Evolutionary conservation across 2,329 filamentous ascomycete genomes (phyloP).

Genomic region (Fusarium fujikuroi): DNA sequence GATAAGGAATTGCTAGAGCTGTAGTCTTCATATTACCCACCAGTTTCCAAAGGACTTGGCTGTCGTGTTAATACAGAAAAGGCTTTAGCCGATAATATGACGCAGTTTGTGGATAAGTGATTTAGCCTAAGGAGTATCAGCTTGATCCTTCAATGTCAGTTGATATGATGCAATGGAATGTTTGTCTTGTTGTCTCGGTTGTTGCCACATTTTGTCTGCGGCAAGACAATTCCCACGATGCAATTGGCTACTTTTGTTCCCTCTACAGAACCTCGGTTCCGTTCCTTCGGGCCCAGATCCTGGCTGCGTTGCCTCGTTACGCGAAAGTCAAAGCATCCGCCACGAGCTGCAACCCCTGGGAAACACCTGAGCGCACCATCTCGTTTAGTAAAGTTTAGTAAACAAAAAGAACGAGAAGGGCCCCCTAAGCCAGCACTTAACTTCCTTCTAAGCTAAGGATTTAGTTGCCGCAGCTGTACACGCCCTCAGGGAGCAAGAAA

Average conservation of each 20-base stretch:
- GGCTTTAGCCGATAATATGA: background rate
- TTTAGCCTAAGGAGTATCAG: background rate
- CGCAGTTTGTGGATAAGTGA: background rate
- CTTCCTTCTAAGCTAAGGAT: background rate
- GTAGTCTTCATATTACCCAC: background rate
- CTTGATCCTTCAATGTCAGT: background rate
- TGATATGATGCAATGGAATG: background rate
- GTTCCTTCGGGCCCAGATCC: slow-evolving; percentile 10
- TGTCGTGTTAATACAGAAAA: background rate
- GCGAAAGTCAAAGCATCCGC: background rate
- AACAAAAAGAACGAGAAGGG: background rate
- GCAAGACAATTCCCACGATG: background rate
- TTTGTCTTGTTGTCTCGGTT: background rate
- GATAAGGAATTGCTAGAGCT: background rate
- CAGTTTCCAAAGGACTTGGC: background rate
- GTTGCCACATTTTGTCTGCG: background rate
- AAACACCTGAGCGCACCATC: background rate
- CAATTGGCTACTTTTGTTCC: background rate
- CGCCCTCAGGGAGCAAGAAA: too few relatives aligned
- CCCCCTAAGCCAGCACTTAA: background rate
- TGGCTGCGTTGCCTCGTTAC: background rate
- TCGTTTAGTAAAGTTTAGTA: background rate
- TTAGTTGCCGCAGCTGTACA: background rate
- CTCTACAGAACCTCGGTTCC: slow-evolving; percentile 13
- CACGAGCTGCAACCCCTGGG: background rate